phyloP scores from a whole-genome alignment of 129 eudicot genomes.

The Pittosporum tobira region DNA sequence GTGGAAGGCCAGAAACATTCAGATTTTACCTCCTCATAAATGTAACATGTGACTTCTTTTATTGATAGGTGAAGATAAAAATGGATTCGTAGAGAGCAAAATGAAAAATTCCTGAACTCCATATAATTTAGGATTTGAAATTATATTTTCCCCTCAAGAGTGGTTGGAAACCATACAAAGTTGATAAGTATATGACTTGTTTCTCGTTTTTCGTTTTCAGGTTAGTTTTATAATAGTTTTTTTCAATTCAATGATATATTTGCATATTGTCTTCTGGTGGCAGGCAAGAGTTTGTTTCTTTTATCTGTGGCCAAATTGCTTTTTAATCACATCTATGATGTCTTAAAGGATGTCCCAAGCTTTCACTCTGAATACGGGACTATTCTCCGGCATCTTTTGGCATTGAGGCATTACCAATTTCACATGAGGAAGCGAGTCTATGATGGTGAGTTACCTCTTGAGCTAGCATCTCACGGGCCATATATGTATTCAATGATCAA shows the following conservation, averaged over 20 bases:
- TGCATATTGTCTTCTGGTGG: conserved; percentile 19
- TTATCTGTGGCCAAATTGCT: conserved; percentile 65
- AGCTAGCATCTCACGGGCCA: conserved; percentile 2
- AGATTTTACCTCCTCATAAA: too few species aligned
- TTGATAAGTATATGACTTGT: too few species aligned
- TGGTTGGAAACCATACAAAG: too few species aligned
- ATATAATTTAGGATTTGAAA: background rate
- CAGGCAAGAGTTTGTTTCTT: conserved; percentile 61
- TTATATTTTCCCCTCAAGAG: background rate
- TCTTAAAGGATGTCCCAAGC: conserved; percentile 76
- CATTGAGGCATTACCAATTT: conserved; percentile 48
- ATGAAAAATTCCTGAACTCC: background rate
- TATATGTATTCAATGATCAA: background rate
- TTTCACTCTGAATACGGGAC: conserved; percentile 81
- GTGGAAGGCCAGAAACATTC: too few species aligned
- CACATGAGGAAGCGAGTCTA: conserved; percentile 68
- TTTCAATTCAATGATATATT: background rate
- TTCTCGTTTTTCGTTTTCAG: too few species aligned
- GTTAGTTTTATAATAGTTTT: background rate
- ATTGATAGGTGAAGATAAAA: background rate
- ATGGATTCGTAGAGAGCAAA: background rate
- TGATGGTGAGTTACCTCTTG: conserved; percentile 50
- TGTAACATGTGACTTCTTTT: too few species aligned
- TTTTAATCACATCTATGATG: conserved; percentile 75
- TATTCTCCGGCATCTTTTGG: conserved; percentile 79